Conservation (phyloP, 805 yeast genomes). For the Starmerella cellae region DNA sequence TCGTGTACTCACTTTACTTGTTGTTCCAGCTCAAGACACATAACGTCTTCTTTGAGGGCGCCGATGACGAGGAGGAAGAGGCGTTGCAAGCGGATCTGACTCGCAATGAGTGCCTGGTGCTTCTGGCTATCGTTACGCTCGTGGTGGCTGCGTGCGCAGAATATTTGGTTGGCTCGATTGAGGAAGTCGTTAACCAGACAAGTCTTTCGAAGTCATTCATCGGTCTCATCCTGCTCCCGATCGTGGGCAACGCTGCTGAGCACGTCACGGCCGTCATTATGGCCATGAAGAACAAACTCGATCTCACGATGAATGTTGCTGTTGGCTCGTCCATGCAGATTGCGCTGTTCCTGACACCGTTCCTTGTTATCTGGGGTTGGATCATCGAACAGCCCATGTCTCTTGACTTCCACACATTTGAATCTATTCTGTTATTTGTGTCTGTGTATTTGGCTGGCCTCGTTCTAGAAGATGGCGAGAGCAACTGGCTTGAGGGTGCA, state of each 20-base stretch:
- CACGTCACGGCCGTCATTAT: constrained; percentile 94
- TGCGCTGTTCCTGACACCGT: constrained; percentile 89
- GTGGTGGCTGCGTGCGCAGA: constrained; percentile 87
- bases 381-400: constrained; percentile 80
- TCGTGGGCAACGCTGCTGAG: constrained; percentile 97
- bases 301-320: constrained; percentile 91
- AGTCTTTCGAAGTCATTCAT: constrained; percentile 90
- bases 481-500: constrained; percentile 94
- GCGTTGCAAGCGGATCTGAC: constrained; percentile 35
- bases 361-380: constrained; percentile 94
- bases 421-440: constrained; percentile 81
- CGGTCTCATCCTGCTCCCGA: constrained; percentile 86
- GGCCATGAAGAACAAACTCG: constrained; percentile 91
- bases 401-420: constrained; percentile 79
- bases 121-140: constrained; percentile 53
- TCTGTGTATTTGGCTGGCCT: constrained; percentile 80
- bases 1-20: constrained; percentile 65
- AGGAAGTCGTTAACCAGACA: constrained; percentile 66
- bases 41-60: constrained; percentile 54
- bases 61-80: constrained; percentile 28
- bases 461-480: constrained; percentile 82
- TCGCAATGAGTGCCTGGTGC: constrained; percentile 39
- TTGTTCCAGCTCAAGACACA: constrained; percentile 85
- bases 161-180: constrained; percentile 84
- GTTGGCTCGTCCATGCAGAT: constrained; percentile 92